Conservation (phyloP, 2,329 filamentous ascomycete genomes). For the Xylariaceae sp. region DNA sequence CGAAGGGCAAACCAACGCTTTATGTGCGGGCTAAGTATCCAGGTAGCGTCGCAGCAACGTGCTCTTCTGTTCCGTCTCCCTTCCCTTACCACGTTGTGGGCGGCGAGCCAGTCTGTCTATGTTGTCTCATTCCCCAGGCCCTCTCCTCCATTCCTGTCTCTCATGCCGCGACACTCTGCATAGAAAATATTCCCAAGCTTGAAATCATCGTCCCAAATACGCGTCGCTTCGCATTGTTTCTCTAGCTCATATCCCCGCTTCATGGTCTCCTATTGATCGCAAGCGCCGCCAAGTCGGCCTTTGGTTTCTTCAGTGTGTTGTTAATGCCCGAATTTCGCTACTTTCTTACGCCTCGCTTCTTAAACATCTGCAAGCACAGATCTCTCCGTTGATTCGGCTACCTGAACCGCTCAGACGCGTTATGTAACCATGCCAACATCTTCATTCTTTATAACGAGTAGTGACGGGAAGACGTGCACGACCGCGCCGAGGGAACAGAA, state of each 20-base stretch:
- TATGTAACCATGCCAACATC: slow-evolving; percentile 42
- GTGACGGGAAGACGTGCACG: slow-evolving; percentile 51
- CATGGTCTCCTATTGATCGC: slow-evolving; percentile 39
- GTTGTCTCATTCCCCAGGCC: slow-evolving; percentile 9
- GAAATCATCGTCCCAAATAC: slow-evolving; percentile 8
- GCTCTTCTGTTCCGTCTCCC: background rate
- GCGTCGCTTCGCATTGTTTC: slow-evolving; percentile 21
- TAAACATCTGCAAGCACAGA: slow-evolving; percentile 23
- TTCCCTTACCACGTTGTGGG: slow-evolving; percentile 10
- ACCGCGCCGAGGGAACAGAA: slow-evolving; percentile 42
- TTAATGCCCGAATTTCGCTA: slow-evolving; percentile 29
- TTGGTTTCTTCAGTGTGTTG: slow-evolving; percentile 31
- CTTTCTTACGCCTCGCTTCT: slow-evolving; percentile 29
- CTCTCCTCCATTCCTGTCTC: slow-evolving; percentile 22
- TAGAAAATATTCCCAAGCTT: slow-evolving; percentile 16
- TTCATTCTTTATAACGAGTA: slow-evolving; percentile 46
- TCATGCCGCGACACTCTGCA: slow-evolving; percentile 23
- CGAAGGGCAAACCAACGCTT: background rate
- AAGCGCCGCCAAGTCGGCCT: slow-evolving; percentile 39
- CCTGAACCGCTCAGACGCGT: slow-evolving; percentile 41
- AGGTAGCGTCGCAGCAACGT: slow-evolving; percentile 9
- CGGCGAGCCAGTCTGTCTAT: slow-evolving; percentile 8
- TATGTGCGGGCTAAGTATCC: background rate
- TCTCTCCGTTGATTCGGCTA: slow-evolving; percentile 33
- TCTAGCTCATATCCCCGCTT: slow-evolving; percentile 29